Conservation (phyloP, 202 grass and related monocot species). For the Schoenoplectus triqueter region DNA sequence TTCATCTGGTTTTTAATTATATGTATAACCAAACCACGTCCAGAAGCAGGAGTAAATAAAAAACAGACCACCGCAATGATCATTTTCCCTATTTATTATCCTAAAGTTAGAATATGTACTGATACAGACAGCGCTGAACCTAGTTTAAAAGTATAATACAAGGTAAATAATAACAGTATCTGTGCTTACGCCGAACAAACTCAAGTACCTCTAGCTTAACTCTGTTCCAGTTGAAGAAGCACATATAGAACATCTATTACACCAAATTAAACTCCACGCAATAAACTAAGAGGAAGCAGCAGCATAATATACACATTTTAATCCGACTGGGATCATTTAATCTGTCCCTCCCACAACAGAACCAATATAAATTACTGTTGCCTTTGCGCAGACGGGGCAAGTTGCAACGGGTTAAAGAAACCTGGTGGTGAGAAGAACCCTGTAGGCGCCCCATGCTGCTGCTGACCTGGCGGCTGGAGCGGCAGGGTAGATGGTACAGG, state of each 20-base stretch:
- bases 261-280: not conserved
- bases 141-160: constrained; percentile 32
- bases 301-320: constrained; percentile 75
- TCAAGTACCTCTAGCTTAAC: constrained; percentile 25
- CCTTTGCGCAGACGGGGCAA: constrained; percentile 59
- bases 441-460: constrained; percentile 48
- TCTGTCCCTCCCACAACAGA: constrained; percentile 8
- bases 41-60: not conserved
- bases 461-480: constrained; percentile 46
- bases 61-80: not conserved
- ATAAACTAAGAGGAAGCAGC: not conserved
- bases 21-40: not conserved
- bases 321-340: constrained; percentile 46
- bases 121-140: constrained; percentile 11
- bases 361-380: constrained; percentile 42
- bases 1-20: not conserved
- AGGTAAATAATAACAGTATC: constrained; percentile 14
- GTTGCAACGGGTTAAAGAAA: constrained; percentile 63
- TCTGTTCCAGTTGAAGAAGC: not conserved
- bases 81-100: constrained; percentile 16
- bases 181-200: constrained; percentile 7
- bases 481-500: constrained; percentile 51
- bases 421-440: constrained; percentile 63
- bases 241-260: constrained; percentile 32
- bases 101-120: constrained; percentile 15